Percentiles rank a stretch among this genome's conserved stretches.
Conservation (phyloP, 805 yeast genomes). For the Lipomyces yamadae region DNA sequence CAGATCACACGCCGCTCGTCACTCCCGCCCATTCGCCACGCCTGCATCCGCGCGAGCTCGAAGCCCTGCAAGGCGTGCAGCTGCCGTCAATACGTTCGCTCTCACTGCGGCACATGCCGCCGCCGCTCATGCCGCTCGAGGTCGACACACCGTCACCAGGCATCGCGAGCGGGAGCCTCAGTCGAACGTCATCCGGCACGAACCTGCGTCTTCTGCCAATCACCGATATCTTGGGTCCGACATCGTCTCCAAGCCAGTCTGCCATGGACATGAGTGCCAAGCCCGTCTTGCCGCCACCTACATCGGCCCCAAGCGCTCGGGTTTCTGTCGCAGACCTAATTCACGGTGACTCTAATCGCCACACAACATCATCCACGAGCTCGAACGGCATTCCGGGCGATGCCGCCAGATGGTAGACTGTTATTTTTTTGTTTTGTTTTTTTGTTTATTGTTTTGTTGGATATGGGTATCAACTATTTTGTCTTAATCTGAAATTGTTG, state of each 20-base stretch:
- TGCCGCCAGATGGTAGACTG: background rate
- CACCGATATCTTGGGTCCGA: conserved; percentile 24
- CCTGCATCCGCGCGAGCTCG: conserved; percentile 47
- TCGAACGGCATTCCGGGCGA: background rate
- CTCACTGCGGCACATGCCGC: conserved; percentile 41
- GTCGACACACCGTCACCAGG: conserved; percentile 14
- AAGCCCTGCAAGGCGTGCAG: conserved; percentile 44
- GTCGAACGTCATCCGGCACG: conserved; percentile 23
- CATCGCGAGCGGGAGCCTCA: conserved; percentile 9
- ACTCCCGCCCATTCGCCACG: conserved; percentile 55
- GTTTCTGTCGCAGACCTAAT: conserved; percentile 36
- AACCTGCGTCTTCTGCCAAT: conserved; percentile 34
- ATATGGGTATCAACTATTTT: background rate
- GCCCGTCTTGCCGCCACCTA: conserved; percentile 19
- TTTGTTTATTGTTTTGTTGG: background rate
- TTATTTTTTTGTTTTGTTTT: background rate
- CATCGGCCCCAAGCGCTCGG: conserved; percentile 29
- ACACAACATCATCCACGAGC: background rate
- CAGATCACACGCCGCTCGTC: conserved; percentile 51
- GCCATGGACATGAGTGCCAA: conserved; percentile 2
- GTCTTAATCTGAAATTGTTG: background rate
- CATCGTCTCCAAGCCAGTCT: conserved; percentile 5
- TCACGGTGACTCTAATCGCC: conserved; percentile 8
- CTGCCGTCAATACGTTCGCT: conserved; percentile 49
- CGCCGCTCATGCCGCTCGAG: conserved; percentile 38